These are phyloP conservation scores for Eucalyptus regnans DNA, from an alignment of 345 rosid genomes.

Conservation along the genomic window DNA sequence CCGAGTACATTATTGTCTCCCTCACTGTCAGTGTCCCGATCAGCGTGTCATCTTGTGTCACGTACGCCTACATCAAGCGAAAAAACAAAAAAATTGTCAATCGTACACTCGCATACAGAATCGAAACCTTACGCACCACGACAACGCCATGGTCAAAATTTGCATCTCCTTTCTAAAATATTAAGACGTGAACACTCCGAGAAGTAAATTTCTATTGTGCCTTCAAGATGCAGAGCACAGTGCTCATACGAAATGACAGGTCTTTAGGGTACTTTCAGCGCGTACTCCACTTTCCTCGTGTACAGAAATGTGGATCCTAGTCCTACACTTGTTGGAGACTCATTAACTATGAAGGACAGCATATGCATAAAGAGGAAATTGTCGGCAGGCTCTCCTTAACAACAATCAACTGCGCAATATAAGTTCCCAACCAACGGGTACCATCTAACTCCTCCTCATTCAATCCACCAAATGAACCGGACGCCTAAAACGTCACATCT, in stretches of 20 bases:
- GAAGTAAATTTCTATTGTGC: not conserved
- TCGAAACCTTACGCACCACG: not conserved
- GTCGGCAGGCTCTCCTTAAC: not conserved
- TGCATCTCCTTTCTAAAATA: not conserved
- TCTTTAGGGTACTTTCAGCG: not conserved
- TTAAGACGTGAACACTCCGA: not conserved
- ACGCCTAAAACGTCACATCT: not conserved
- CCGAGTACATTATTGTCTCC: constrained; percentile 85
- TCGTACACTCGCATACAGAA: not conserved
- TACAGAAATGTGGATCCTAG: not conserved
- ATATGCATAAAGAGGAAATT: not conserved
- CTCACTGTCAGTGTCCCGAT: constrained; percentile 88
- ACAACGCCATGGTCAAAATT: not conserved
- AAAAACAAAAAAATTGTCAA: not conserved
- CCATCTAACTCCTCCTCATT: not conserved
- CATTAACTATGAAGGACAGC: not conserved
- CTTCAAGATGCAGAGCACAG: not conserved
- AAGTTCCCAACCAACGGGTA: not conserved
- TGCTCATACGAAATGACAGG: not conserved
- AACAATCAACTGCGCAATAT: not conserved
- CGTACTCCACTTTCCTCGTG: not conserved
- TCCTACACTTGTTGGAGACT: not conserved
- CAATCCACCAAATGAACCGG: not conserved
- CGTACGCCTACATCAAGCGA: constrained; percentile 48
- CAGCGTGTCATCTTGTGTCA: constrained; percentile 97